A percentile compares a stretch with the other conserved stretches of the same genome.
Evolutionary conservation across 148 eudicot genomes (phyloP).

Genomic region (Camellia sinensis): DNA sequence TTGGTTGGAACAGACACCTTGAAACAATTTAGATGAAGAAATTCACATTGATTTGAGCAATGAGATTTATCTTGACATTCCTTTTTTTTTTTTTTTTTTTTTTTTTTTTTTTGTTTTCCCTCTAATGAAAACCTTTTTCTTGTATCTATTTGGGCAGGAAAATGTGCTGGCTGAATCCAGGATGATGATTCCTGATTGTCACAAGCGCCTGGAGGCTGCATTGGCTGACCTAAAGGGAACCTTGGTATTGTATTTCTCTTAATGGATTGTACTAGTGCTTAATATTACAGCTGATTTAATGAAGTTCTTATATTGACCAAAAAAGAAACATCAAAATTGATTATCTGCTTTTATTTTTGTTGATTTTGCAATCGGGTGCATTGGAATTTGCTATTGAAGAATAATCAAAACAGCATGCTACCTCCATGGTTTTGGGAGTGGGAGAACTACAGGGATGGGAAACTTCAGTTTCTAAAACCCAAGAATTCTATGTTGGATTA

Average conservation of each 20-base stretch:
- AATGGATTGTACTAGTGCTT: neutral
- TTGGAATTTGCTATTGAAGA: neutral
- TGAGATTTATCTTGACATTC: neutral
- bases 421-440: neutral
- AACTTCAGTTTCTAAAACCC: neutral
- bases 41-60: neutral
- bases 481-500: neutral
- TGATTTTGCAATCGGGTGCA: neutral
- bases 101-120: no score
- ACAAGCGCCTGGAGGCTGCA: constrained; percentile 78
- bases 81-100: no score
- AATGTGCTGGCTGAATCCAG: constrained; percentile 94
- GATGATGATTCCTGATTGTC: constrained; percentile 98
- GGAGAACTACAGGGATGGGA: neutral
- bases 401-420: neutral
- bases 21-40: neutral
- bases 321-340: neutral
- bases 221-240: constrained; percentile 74
- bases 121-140: neutral
- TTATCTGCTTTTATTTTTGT: neutral
- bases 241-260: constrained; percentile 39
- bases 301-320: neutral
- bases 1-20: neutral
- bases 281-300: neutral
- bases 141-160: constrained; percentile 44